phyloP scores from a whole-genome alignment of 2,329 filamentous ascomycete genomes.

The Fusarium caatingaense region DNA sequence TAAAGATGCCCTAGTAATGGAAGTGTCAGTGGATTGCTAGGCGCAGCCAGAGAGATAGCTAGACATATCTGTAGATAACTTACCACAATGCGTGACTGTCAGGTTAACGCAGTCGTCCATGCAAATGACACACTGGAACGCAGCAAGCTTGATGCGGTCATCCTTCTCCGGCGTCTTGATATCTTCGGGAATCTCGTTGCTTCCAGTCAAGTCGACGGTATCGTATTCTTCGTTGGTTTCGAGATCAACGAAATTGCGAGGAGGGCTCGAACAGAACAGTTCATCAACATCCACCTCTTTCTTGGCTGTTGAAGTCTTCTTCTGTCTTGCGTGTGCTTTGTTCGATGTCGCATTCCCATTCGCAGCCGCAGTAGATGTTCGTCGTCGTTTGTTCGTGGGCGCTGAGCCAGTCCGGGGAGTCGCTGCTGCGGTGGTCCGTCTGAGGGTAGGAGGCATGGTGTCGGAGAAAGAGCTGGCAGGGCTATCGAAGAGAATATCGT shows the following conservation, averaged over 20 bases:
- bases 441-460: conserved; percentile 44
- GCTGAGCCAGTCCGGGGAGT: conserved; percentile 19
- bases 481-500: conserved; percentile 41
- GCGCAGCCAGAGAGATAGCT: background rate
- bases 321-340: conserved; percentile 22
- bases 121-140: conserved; percentile 75
- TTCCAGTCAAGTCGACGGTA: conserved; percentile 54
- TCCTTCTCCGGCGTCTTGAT: conserved; percentile 60
- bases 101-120: conserved; percentile 70
- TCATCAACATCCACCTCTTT: conserved; percentile 43
- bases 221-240: conserved; percentile 42
- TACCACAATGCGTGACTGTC: conserved; percentile 76
- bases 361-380: conserved; percentile 31
- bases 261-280: conserved; percentile 44
- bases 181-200: conserved; percentile 57
- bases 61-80: conserved; percentile 44
- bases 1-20: conserved; percentile 68
- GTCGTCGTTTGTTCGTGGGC: conserved; percentile 45
- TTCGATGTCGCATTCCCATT: conserved; percentile 9
- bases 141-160: conserved; percentile 63
- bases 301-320: conserved; percentile 12
- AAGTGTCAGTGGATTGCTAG: conserved; percentile 29
- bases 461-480: conserved; percentile 47
- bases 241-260: conserved; percentile 17
- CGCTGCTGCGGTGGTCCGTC: conserved; percentile 33